These are phyloP conservation scores for Pythium folliculosum DNA, from an alignment of 352 stramenopile species.

Conservation along the genomic window DNA sequence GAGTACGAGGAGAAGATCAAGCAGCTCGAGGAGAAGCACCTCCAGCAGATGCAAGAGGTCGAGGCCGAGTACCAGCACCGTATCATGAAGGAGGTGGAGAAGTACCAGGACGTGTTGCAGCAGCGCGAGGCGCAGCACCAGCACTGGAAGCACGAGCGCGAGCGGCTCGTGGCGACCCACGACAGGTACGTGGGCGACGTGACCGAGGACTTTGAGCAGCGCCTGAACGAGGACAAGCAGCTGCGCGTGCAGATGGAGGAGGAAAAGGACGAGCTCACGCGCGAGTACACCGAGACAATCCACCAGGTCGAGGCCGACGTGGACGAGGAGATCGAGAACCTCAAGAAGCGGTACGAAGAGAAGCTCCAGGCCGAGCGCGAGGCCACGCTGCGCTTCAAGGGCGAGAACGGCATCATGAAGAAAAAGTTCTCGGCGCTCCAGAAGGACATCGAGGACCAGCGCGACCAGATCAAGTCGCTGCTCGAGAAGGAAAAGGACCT, in stretches of 20 bases:
- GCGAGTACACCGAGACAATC: constrained; percentile 79
- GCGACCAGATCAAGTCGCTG: constrained; percentile 91
- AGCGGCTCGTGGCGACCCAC: constrained; percentile 60
- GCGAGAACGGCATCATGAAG: constrained; percentile 96
- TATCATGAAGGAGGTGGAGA: constrained; percentile 93
- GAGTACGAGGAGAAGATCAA: constrained; percentile 92
- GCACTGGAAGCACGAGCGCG: constrained; percentile 73
- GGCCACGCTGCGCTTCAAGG: constrained; percentile 91
- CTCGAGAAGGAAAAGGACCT: constrained; percentile 93
- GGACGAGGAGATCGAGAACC: constrained; percentile 92
- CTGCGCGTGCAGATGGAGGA: constrained; percentile 81
- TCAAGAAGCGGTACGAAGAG: constrained; percentile 90
- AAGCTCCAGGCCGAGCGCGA: constrained; percentile 90
- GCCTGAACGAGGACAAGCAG: constrained; percentile 86
- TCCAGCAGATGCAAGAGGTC: constrained; percentile 90
- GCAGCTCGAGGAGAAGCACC: constrained; percentile 90
- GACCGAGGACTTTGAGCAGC: constrained; percentile 90
- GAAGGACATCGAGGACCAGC: constrained; percentile 95
- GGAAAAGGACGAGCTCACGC: constrained; percentile 81
- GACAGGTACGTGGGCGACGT: constrained; percentile 89
- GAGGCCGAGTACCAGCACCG: constrained; percentile 91
- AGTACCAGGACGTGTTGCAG: constrained; percentile 85
- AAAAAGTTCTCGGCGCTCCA: constrained; percentile 95
- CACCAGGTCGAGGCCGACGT: constrained; percentile 93
- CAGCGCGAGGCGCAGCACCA: constrained; percentile 83